Conservation (phyloP, 345 rosid species). For the Psidium guajava region DNA sequence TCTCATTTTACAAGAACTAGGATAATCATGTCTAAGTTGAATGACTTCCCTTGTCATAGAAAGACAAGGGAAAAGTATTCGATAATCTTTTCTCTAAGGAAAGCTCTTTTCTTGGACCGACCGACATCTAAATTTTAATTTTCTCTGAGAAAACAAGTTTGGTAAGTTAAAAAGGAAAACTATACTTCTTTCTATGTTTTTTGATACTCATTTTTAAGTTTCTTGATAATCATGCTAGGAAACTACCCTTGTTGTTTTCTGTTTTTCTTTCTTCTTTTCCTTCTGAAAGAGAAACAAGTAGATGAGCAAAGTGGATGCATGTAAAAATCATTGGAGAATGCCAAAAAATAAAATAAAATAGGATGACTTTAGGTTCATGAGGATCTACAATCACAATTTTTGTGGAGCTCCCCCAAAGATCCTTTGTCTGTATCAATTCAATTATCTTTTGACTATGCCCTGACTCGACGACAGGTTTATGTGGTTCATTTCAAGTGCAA, state of each 20-base stretch:
- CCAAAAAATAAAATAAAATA: not conserved
- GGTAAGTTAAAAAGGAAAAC: not conserved
- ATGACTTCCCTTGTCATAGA: not conserved
- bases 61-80: not conserved
- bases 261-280: not conserved
- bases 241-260: not conserved
- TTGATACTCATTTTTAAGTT: not conserved
- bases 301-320: not conserved
- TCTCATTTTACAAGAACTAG: not conserved
- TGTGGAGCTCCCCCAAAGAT: not conserved
- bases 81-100: not conserved
- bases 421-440: not conserved
- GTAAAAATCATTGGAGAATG: not conserved
- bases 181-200: not conserved
- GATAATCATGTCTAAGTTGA: not conserved
- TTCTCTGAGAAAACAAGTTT: not conserved
- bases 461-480: slow-evolving; percentile 20
- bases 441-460: not conserved
- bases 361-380: not conserved
- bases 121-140: not conserved
- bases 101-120: not conserved
- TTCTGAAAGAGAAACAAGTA: not conserved
- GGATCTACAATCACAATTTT: not conserved
- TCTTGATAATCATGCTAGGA: not conserved
- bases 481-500: slow-evolving; percentile 49